Evolutionary conservation across 768 basidiomycete genomes (phyloP), one percentile per base, ranked within the genome.

Genomic region (Kwoniella europaea): DNA sequence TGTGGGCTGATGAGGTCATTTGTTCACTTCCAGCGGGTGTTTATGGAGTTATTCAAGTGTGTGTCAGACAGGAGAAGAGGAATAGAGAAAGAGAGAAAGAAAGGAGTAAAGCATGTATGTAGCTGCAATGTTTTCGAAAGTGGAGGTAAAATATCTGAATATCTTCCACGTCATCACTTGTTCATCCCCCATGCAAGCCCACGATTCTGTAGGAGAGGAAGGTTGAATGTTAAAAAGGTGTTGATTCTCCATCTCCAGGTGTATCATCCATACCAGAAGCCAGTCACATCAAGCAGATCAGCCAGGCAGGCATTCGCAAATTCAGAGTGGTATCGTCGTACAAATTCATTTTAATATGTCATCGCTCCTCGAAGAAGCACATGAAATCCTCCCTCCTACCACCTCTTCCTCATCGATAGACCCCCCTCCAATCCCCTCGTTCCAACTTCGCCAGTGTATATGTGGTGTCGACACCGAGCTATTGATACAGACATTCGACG

Each of bases 401-500:
- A 10, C 42, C n/a, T 46, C 41, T 10, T 24, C 46, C 20, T 20
- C 53, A 2, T 62, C 52, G 16, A 44, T 43, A 42, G n/a, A 44
- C 9, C 44, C 68, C 6, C 52, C 73, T 20, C 79, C 81, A 70
- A 85, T 87, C 63, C 84, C 87, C 41, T 84, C 87, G 20, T 86
- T 86, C 16, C 89, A 90, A 68, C 82, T 86, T 24, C 86, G 87
- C 10, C 85, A 87, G 50, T 79, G 86, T 4, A 76, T 94, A 12
- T 80, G 88, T 55, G 91, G 88, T 13, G 83, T 86, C 13, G 83
- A 80, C 18, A 97, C 93, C 2, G 90, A 95, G 65, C 84, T 97
- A 16, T 74, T 94, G 56, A 80, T 95, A 7, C 93, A 97, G 77
- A 85, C 86, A 0, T 98, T 89, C 80, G 87, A 88, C 64, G 95